These are phyloP conservation scores for Moesziomyces sp. DNA, from an alignment of 1,284 basidiomycete genomes.

Conservation along the genomic window DNA sequence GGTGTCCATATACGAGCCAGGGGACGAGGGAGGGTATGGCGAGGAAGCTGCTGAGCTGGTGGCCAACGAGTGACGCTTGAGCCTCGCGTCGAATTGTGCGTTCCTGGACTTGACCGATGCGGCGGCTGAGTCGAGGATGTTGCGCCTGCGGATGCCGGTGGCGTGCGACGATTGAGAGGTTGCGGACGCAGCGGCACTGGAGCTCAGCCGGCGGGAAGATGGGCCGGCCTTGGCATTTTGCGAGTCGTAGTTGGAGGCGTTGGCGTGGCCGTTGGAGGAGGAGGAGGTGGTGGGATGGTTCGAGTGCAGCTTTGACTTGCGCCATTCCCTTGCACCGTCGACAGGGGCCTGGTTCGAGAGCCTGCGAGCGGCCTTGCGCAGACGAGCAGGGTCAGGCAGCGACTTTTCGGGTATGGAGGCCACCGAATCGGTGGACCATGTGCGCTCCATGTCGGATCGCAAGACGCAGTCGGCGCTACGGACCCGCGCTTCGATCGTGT, in stretches of 20 bases:
- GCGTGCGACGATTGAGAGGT: conserved; percentile 7
- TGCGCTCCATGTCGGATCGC: conserved; percentile 32
- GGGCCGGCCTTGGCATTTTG: conserved; percentile 29
- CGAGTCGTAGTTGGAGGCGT: background rate
- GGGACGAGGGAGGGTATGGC: conserved; percentile 29
- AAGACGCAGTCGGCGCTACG: background rate
- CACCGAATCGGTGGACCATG: conserved; percentile 49
- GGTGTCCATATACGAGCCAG: conserved; percentile 8
- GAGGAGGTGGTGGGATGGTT: conserved; percentile 10
- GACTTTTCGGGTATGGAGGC: conserved; percentile 33
- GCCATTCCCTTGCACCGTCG: conserved; percentile 44
- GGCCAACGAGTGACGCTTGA: conserved; percentile 11
- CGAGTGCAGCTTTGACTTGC: conserved; percentile 18
- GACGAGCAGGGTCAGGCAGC: conserved; percentile 30
- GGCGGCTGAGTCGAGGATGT: conserved; percentile 37
- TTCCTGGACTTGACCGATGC: conserved; percentile 10
- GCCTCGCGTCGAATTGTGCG: background rate
- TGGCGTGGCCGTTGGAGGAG: conserved; percentile 1
- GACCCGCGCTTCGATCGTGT: too few relatives aligned
- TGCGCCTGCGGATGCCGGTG: conserved; percentile 23
- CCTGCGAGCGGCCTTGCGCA: conserved; percentile 43
- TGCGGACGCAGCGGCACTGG: conserved; percentile 4
- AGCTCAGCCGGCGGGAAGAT: conserved; percentile 28
- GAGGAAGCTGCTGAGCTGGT: conserved; percentile 15
- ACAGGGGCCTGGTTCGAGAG: conserved; percentile 39